Evolutionary conservation across 106 monocot species (phyloP).

Genomic region (Dactylorhiza incarnata): DNA sequence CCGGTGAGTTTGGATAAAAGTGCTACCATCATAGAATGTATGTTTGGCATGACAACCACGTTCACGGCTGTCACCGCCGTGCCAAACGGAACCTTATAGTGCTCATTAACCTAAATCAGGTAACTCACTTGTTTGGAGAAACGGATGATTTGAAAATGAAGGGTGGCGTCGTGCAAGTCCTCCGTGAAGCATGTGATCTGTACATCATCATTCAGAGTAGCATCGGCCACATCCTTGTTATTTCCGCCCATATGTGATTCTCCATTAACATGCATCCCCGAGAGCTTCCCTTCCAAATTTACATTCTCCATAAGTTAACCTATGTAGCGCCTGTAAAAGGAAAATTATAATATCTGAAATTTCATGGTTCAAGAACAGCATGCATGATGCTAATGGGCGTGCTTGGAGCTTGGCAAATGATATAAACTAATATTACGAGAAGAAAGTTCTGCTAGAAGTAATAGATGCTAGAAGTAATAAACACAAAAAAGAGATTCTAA

Average conservation of each 20-base stretch:
- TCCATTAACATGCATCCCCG: conserved; percentile 12
- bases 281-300: conserved; percentile 11
- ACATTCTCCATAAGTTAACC: background rate
- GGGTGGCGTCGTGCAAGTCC: conserved; percentile 41
- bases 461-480: no score
- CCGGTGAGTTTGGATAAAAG: no score
- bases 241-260: conserved; percentile 12
- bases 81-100: background rate
- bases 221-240: conserved; percentile 6
- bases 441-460: no score
- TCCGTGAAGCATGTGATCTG: conserved; percentile 58
- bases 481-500: no score
- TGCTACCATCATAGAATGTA: no score
- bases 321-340: background rate
- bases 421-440: no score
- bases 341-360: background rate
- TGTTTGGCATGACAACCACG: no score
- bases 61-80: no score
- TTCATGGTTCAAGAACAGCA: background rate
- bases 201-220: conserved; percentile 19
- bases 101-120: background rate
- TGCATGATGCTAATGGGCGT: no score
- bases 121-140: conserved; percentile 46
- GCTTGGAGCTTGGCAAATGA: no score
- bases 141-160: conserved; percentile 64